Percentiles rank a stretch among this genome's conserved stretches.
phyloP scores from a whole-genome alignment of 2,329 filamentous ascomycete genomes.

The Leptographium procerum region DNA sequence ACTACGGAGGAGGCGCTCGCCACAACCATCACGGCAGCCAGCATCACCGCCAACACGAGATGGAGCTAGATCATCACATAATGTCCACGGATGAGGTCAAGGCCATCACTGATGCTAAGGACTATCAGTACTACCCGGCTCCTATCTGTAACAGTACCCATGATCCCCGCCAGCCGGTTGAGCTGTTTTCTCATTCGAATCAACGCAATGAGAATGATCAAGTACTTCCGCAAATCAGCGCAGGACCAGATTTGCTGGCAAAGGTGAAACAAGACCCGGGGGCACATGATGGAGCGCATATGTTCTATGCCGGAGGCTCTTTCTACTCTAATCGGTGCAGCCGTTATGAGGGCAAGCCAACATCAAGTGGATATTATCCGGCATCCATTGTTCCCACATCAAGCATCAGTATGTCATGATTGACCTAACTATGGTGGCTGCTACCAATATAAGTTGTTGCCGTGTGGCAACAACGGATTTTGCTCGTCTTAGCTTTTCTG shows the following conservation, averaged over 20 bases:
- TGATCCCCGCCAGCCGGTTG: conserved; percentile 32
- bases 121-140: conserved; percentile 43
- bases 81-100: conserved; percentile 42
- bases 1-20: conserved; percentile 28
- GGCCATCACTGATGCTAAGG: conserved; percentile 34
- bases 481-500: neutral
- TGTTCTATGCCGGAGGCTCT: conserved; percentile 30
- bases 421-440: neutral
- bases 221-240: conserved; percentile 18
- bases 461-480: neutral
- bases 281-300: conserved; percentile 22
- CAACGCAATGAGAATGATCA: conserved; percentile 22
- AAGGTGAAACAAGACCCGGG: conserved; percentile 38
- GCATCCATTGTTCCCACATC: conserved; percentile 33
- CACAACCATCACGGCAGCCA: conserved; percentile 21
- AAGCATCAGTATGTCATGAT: conserved; percentile 31
- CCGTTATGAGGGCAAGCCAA: conserved; percentile 41
- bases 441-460: neutral
- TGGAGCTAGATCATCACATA: conserved; percentile 35
- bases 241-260: conserved; percentile 12
- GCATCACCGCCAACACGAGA: conserved; percentile 28
- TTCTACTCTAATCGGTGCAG: conserved; percentile 32
- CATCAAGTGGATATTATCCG: conserved; percentile 42
- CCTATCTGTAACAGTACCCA: conserved; percentile 36
- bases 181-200: conserved; percentile 33